Conservation (phyloP, 2,329 filamentous ascomycete genomes). For the Aspergillus fischeri region DNA sequence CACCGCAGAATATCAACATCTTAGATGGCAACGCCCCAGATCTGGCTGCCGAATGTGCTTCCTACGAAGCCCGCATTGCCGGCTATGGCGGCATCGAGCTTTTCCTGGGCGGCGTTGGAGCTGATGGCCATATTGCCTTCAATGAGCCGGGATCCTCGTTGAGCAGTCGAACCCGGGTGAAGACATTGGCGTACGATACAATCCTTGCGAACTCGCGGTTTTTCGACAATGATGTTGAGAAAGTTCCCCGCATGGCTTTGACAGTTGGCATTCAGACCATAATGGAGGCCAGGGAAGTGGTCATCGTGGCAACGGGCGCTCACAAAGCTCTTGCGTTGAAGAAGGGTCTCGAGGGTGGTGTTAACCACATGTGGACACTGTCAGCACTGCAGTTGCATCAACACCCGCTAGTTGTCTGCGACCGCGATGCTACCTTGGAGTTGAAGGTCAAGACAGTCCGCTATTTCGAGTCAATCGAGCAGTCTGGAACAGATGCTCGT, state of each 20-base stretch:
- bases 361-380: slow-evolving; percentile 90
- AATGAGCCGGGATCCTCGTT: slow-evolving; percentile 83
- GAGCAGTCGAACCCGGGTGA: slow-evolving; percentile 73
- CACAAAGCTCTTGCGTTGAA: slow-evolving; percentile 78
- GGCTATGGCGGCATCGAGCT: slow-evolving; percentile 74
- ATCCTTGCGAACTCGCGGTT: slow-evolving; percentile 82
- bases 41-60: slow-evolving; percentile 70
- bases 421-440: slow-evolving; percentile 73
- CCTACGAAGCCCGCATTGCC: slow-evolving; percentile 75
- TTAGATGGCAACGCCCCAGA: slow-evolving; percentile 75
- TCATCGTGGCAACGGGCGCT: slow-evolving; percentile 75
- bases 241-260: slow-evolving; percentile 76
- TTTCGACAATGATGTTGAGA: slow-evolving; percentile 68
- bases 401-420: slow-evolving; percentile 76
- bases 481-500: slow-evolving; percentile 51
- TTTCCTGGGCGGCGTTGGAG: slow-evolving; percentile 79
- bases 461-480: slow-evolving; percentile 70
- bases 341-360: slow-evolving; percentile 72
- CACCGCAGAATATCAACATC: slow-evolving; percentile 78
- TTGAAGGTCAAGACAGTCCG: slow-evolving; percentile 70
- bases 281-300: slow-evolving; percentile 73
- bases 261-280: slow-evolving; percentile 83
- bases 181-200: slow-evolving; percentile 83
- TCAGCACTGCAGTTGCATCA: slow-evolving; percentile 76
- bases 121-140: slow-evolving; percentile 85